Evolutionary conservation across 805 yeast species (phyloP).

Genomic region (Kuraishia cidri): DNA sequence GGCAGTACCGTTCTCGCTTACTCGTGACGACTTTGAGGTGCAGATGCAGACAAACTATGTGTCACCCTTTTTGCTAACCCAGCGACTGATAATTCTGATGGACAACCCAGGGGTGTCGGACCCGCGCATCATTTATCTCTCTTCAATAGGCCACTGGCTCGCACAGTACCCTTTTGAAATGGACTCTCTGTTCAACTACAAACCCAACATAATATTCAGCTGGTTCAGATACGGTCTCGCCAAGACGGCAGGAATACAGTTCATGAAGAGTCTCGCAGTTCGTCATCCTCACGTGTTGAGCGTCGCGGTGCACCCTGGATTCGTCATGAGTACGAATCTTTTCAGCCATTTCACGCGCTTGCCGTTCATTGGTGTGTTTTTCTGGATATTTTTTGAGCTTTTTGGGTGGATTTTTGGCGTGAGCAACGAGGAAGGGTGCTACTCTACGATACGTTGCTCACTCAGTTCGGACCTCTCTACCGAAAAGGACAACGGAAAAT

Average conservation of each 20-base stretch:
- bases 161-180: constrained; percentile 38
- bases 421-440: constrained; percentile 61
- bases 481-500: constrained; percentile 61
- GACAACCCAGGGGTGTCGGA: constrained; percentile 21
- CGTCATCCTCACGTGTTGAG: constrained; percentile 59
- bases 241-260: constrained; percentile 72
- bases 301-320: constrained; percentile 73
- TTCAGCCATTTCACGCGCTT: constrained; percentile 71
- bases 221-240: constrained; percentile 75
- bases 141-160: constrained; percentile 58
- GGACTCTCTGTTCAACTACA: constrained; percentile 38
- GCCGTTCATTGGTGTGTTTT: constrained; percentile 68
- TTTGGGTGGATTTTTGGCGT: constrained; percentile 67
- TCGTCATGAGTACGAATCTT: constrained; percentile 73
- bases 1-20: constrained; percentile 60
- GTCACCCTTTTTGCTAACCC: constrained; percentile 65
- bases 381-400: constrained; percentile 63
- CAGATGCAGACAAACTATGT: constrained; percentile 76
- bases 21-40: constrained; percentile 61
- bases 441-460: constrained; percentile 56
- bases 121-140: constrained; percentile 54
- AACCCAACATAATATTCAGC: constrained; percentile 63
- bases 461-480: constrained; percentile 39
- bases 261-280: constrained; percentile 52
- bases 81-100: constrained; percentile 44